phyloP scores from a whole-genome alignment of 768 basidiomycete genomes.

The Termitomyces eurrhizus region DNA sequence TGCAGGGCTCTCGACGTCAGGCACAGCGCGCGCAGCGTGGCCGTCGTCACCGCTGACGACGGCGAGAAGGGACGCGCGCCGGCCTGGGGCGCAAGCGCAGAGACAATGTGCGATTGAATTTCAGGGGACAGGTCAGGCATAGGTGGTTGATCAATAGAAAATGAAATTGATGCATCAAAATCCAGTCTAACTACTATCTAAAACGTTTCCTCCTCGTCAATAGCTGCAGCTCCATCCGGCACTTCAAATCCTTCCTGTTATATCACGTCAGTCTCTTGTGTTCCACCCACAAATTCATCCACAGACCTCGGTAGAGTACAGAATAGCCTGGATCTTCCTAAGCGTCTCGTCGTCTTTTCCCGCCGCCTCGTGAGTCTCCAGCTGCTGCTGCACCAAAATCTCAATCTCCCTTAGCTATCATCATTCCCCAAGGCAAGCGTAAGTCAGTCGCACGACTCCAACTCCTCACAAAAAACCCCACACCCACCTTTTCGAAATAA shows the following conservation, averaged over 20 bases:
- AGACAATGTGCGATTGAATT: too few species aligned
- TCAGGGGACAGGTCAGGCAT: too few species aligned
- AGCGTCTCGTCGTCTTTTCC: constrained; percentile 60
- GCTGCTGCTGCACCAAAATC: constrained; percentile 81
- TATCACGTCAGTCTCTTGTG: not conserved
- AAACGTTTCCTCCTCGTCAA: constrained; percentile 84
- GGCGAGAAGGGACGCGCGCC: too few species aligned
- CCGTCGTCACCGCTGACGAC: too few species aligned
- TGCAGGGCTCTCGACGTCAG: not conserved
- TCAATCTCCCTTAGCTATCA: constrained; percentile 90
- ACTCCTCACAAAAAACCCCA: not conserved
- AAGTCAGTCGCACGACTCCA: not conserved
- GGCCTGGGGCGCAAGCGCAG: too few species aligned
- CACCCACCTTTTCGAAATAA: constrained; percentile 91
- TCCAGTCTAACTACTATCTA: constrained; percentile 19
- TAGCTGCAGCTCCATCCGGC: constrained; percentile 52
- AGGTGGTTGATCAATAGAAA: too few species aligned
- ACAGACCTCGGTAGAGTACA: constrained; percentile 89
- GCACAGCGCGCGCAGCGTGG: not conserved
- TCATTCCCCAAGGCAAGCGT: too few species aligned
- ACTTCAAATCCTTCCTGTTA: constrained; percentile 90
- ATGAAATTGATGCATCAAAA: too few species aligned
- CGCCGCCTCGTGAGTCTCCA: constrained; percentile 56
- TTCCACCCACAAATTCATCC: not conserved
- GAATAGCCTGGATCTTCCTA: constrained; percentile 82